Evolutionary conservation across 139 green algal genomes (phyloP).

Genomic region (Chlorella sp.): DNA sequence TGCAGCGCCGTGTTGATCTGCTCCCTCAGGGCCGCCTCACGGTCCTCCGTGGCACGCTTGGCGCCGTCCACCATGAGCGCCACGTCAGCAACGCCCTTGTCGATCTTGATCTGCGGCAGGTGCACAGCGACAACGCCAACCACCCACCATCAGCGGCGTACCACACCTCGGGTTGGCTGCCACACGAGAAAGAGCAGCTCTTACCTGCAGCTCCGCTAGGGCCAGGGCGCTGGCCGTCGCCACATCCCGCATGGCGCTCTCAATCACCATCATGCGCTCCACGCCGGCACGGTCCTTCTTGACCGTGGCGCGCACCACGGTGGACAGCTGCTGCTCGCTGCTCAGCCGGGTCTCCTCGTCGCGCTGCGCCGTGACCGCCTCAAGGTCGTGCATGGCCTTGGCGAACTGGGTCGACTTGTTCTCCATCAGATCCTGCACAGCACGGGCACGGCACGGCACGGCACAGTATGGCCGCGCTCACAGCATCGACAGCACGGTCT

Average conservation of each 20-base stretch:
- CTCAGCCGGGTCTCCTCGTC: conserved; percentile 19
- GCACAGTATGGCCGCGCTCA: too few relatives aligned
- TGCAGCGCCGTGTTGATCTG: conserved; percentile 38
- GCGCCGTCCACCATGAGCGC: conserved; percentile 23
- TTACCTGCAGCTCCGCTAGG: conserved; percentile 21
- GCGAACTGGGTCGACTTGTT: conserved; percentile 17
- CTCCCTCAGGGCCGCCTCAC: conserved; percentile 28
- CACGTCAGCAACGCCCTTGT: conserved; percentile 16
- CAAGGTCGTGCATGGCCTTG: conserved; percentile 2
- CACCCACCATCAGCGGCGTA: too few relatives aligned
- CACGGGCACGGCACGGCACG: too few relatives aligned
- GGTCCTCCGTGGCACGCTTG: conserved; percentile 18
- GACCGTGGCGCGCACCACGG: conserved; percentile 20
- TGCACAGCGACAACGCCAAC: too few relatives aligned
- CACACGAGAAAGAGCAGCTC: too few relatives aligned
- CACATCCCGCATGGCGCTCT: conserved; percentile 27
- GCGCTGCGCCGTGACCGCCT: conserved; percentile 3
- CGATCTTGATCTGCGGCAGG: too few relatives aligned
- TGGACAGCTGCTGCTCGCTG: conserved; percentile 32
- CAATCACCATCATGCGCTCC: conserved; percentile 13
- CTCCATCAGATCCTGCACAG: conserved; percentile 21
- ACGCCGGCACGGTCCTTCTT: conserved; percentile 26
- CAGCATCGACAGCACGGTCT: too few relatives aligned
- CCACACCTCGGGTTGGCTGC: too few relatives aligned
- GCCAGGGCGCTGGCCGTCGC: conserved; percentile 13